Conservation (phyloP, 2,329 filamentous ascomycete species). For the Trichoderma citrinoviride region DNA sequence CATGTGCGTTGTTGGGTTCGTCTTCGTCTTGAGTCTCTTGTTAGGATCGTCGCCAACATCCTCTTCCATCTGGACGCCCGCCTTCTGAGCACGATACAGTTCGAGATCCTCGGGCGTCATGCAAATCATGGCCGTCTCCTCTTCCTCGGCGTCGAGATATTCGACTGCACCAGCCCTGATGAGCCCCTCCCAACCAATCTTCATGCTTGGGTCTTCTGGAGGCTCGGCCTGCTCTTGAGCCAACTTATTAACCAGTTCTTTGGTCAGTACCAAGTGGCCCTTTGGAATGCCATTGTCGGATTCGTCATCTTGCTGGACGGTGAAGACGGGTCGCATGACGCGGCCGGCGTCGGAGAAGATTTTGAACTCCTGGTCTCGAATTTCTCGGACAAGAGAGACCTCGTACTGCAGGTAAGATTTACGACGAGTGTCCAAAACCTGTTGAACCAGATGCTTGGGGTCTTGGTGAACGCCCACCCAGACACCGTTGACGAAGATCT, state of each 20-base stretch:
- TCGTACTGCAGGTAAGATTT: slow-evolving; percentile 84
- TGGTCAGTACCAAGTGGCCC: slow-evolving; percentile 77
- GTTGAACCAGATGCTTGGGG: slow-evolving; percentile 76
- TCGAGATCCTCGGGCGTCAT: slow-evolving; percentile 98
- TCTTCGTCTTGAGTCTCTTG: slow-evolving; percentile 80
- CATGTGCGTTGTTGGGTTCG: slow-evolving; percentile 83
- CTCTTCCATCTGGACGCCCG: slow-evolving; percentile 63
- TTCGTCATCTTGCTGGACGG: slow-evolving; percentile 84
- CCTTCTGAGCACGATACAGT: slow-evolving; percentile 66
- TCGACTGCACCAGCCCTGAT: slow-evolving; percentile 84
- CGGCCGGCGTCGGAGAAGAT: slow-evolving; percentile 96
- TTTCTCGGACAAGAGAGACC: slow-evolving; percentile 92
- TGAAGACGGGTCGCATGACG: slow-evolving; percentile 90
- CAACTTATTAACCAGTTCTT: slow-evolving; percentile 71
- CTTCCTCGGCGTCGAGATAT: slow-evolving; percentile 96
- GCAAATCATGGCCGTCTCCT: slow-evolving; percentile 98
- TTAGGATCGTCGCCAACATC: slow-evolving; percentile 68
- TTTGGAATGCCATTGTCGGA: slow-evolving; percentile 56
- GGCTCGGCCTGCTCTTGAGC: slow-evolving; percentile 72
- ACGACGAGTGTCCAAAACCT: slow-evolving; percentile 73
- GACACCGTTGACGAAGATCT: slow-evolving; percentile 96
- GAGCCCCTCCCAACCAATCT: slow-evolving; percentile 86
- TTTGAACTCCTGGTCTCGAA: slow-evolving; percentile 96
- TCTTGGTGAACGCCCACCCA: slow-evolving; percentile 97
- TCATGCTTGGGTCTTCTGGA: slow-evolving; percentile 56